phyloP scores from a whole-genome alignment of 2,329 filamentous ascomycete species.

The Ophiostoma triangulosporum region DNA sequence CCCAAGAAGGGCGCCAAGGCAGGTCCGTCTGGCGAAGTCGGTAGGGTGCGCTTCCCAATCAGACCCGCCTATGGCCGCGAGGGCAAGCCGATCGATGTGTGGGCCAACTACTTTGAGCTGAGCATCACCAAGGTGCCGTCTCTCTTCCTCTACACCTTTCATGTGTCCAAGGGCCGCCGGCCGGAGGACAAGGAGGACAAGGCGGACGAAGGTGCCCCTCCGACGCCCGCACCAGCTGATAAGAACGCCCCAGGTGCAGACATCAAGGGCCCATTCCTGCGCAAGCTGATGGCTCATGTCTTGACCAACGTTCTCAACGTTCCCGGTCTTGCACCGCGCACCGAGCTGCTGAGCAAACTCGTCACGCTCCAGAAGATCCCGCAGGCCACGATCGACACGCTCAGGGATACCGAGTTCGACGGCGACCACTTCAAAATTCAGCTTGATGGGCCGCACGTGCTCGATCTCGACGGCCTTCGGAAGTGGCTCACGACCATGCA shows the following conservation, averaged over 20 bases:
- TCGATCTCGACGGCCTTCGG: conserved; percentile 29
- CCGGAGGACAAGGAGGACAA: conserved; percentile 11
- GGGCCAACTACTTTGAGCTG: conserved; percentile 42
- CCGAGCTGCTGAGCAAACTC: conserved; percentile 14
- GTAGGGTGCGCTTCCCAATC: conserved; percentile 23
- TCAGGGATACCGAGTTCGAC: conserved; percentile 8
- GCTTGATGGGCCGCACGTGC: conserved; percentile 27
- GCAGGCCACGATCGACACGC: not conserved
- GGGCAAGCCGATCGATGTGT: conserved; percentile 31
- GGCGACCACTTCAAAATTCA: conserved; percentile 20
- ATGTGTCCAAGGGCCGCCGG: conserved; percentile 17
- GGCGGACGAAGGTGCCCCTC: not conserved
- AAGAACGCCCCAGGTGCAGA: conserved; percentile 1
- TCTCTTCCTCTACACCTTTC: conserved; percentile 34
- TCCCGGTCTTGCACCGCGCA: conserved; percentile 16
- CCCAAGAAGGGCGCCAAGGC: not conserved
- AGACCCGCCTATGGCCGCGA: conserved; percentile 35
- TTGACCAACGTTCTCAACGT: conserved; percentile 24
- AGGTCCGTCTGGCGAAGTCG: not conserved
- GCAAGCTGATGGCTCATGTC: conserved; percentile 10
- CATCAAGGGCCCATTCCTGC: conserved; percentile 12
- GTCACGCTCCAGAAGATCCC: conserved; percentile 9
- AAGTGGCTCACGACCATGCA: conserved; percentile 31
- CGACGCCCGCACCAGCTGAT: conserved; percentile 9
- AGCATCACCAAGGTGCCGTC: conserved; percentile 19